phyloP scores from a whole-genome alignment of 1,284 basidiomycete genomes.

The Melampsora abietis-canadensis region DNA sequence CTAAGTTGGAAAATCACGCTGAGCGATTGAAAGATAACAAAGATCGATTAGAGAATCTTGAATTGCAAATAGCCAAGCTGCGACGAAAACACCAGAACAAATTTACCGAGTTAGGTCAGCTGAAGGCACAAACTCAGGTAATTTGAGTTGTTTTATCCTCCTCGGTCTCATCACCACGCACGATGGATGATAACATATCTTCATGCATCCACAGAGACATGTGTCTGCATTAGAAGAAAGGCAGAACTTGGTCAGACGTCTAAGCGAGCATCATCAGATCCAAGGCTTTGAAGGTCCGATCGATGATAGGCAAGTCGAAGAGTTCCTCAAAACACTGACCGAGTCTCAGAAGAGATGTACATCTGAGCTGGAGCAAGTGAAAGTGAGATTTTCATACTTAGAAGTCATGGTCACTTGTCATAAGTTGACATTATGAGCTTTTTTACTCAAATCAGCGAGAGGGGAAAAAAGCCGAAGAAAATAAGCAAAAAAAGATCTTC shows the following conservation, averaged over 20 bases:
- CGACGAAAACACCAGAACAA: conserved; percentile 44
- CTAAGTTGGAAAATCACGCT: conserved; percentile 23
- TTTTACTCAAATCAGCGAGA: conserved; percentile 16
- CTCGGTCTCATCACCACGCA: no score
- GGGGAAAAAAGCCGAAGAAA: conserved; percentile 45
- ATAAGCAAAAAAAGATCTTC: conserved; percentile 49
- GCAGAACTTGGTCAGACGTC: conserved; percentile 69
- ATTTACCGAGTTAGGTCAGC: conserved; percentile 49
- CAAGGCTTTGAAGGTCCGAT: conserved; percentile 70
- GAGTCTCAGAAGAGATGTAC: conserved; percentile 63
- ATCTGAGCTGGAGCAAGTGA: conserved; percentile 62
- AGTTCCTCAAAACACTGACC: conserved; percentile 65
- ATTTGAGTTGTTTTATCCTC: conserved; percentile 45
- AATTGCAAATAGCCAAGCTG: conserved; percentile 50
- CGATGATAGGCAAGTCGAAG: conserved; percentile 64
- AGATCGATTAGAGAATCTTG: conserved; percentile 50
- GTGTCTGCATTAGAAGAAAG: conserved; percentile 69
- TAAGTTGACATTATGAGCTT: conserved; percentile 45
- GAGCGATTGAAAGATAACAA: conserved; percentile 20
- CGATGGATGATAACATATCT: no score
- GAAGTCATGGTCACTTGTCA: conserved; percentile 11
- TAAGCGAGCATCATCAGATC: conserved; percentile 67
- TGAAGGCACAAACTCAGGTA: conserved; percentile 52
- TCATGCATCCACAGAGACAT: conserved; percentile 61
- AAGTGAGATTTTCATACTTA: conserved; percentile 56